A percentile compares a stretch with the other conserved stretches of the same genome.
These are phyloP conservation scores for Anastatica hierochuntica DNA, from an alignment of 345 rosid species.

Conservation along the genomic window DNA sequence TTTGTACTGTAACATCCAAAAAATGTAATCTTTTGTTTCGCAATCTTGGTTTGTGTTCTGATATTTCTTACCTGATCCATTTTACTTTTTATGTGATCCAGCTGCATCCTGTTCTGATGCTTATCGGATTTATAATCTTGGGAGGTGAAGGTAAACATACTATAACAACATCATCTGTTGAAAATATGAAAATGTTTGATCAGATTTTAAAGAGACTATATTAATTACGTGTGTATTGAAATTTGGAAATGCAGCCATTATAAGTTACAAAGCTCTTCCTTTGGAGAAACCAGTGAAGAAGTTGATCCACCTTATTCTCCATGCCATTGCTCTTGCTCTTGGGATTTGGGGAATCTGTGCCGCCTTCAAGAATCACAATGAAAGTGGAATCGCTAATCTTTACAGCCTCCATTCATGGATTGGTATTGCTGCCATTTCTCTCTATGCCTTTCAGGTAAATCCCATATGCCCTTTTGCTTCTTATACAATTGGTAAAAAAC, in stretches of 20 bases:
- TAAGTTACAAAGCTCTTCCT: slow-evolving; percentile 65
- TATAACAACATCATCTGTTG: background rate
- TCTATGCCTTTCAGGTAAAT: slow-evolving; percentile 80
- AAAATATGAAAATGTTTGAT: background rate
- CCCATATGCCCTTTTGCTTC: slow-evolving; percentile 1
- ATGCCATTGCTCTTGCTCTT: slow-evolving; percentile 68
- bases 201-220: too few species aligned
- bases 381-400: slow-evolving; percentile 63
- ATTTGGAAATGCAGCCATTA: slow-evolving; percentile 49
- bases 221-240: background rate
- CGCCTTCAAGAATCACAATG: slow-evolving; percentile 88
- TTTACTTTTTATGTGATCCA: slow-evolving; percentile 19
- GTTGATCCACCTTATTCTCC: slow-evolving; percentile 64
- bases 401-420: slow-evolving; percentile 98
- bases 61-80: too few species aligned
- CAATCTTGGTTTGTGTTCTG: too few species aligned
- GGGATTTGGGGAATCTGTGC: slow-evolving; percentile 65
- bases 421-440: slow-evolving; percentile 62
- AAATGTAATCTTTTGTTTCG: too few species aligned
- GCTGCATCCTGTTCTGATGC: slow-evolving; percentile 92
- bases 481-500: background rate
- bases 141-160: slow-evolving; percentile 84
- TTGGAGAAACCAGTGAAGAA: slow-evolving; percentile 70
- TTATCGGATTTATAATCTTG: slow-evolving; percentile 70
- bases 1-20: too few species aligned